Evolutionary conservation across 257 asterid species (phyloP).

Genomic region (Datura wrightii): DNA sequence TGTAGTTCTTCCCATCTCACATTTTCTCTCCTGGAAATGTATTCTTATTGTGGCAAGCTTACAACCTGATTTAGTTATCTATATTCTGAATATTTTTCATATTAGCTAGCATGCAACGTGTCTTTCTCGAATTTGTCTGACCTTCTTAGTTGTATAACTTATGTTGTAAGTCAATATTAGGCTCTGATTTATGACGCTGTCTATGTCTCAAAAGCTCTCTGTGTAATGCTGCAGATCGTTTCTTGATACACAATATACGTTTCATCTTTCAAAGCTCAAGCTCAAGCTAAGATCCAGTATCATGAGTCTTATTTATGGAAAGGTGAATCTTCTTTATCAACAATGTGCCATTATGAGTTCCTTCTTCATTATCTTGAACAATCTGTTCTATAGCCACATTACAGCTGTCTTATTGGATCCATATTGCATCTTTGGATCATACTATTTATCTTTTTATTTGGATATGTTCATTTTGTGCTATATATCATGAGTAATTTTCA

Average conservation of each 20-base stretch:
- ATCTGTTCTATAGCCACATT: background rate
- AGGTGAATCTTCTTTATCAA: conserved; percentile 55
- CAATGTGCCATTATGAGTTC: background rate
- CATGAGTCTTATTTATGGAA: conserved; percentile 78
- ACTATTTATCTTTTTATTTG: conserved; percentile 10
- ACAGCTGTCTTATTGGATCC: background rate
- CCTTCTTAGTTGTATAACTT: background rate
- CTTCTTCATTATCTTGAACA: conserved; percentile 1
- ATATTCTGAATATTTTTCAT: background rate
- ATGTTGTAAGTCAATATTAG: background rate
- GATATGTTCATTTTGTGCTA: background rate
- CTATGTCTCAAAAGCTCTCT: background rate
- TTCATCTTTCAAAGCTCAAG: conserved; percentile 80
- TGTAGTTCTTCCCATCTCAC: background rate
- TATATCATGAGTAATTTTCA: background rate
- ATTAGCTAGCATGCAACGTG: background rate
- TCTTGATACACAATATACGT: conserved; percentile 90
- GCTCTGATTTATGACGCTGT: conserved; percentile 13
- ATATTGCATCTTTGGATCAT: background rate
- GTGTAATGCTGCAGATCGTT: conserved; percentile 72
- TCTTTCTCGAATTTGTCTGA: background rate
- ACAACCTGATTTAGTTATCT: background rate
- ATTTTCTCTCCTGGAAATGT: background rate
- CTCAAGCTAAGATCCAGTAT: conserved; percentile 90
- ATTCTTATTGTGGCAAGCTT: background rate